Base-by-base conservation (phyloP, 805 yeast genomes). In the Allodekkera sacchari region DNA sequence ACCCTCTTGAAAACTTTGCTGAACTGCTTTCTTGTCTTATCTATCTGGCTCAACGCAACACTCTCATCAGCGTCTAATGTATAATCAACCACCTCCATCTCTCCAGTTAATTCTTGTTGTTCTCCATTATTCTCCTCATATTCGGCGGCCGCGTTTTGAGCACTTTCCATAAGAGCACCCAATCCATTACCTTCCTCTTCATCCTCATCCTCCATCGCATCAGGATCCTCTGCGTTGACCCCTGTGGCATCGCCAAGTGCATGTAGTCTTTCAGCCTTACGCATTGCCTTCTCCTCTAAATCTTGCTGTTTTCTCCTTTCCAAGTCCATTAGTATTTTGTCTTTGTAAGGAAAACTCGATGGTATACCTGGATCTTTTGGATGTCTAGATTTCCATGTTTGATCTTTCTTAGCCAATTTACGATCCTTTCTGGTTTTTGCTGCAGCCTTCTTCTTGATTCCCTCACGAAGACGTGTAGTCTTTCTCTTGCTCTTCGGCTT, bases 361-460 rank as follows among this genome's bases (percentile, higher is more conserved):
- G 98, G 98, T 46, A 92, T 89, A 43, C 97, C 97, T 8, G 89
- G 88, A 55, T 88, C 96, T 60, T 84, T 89, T 49, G 74, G 75
- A 35, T 62, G 60, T 50, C 77, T 76, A 12, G 95, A 83, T 55
- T 74, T 85, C 98, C 98, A 92, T 11, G 97, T 92, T 4, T 74
- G 75, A 56, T 89, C 96, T 53, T 74, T 87, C 69, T 92, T 92
- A 13, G 95, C 71, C 17, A 55, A 43, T 62, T 92, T 92, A 47
- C 68, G 72, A 55, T 83, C 81, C 54, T 92, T 92, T 59, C 94
- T 77, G 42, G 80, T 71, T 47, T 88, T 89, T 6, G 97, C 96
- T 25, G 89, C 73, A 3, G 95, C 88, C 62, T 92, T 92, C 74
- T 87, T 92, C 66, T 84, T 82, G 55, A 92, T 87, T 42, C 98